Conservation (phyloP, 495 filamentous ascomycete species). For the Penicillium paradoxum region DNA sequence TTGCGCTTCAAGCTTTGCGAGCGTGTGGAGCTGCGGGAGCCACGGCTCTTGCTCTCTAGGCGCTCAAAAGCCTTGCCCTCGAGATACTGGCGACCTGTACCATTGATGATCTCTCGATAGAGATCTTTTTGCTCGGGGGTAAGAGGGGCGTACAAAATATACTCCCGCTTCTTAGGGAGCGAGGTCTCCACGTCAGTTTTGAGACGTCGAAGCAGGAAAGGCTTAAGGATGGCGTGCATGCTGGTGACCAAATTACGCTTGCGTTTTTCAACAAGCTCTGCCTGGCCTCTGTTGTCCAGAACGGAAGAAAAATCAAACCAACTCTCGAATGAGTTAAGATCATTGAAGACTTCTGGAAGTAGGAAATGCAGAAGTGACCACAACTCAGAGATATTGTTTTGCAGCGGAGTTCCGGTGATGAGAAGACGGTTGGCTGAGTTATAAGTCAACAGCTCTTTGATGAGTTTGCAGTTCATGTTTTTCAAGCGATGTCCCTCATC, state of each 20-base stretch:
- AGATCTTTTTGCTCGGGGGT: conserved; percentile 84
- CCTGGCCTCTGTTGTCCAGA: conserved; percentile 67
- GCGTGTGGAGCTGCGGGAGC: conserved; percentile 18
- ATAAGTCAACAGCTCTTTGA: conserved; percentile 80
- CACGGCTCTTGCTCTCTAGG: conserved; percentile 34
- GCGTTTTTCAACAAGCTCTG: conserved; percentile 46
- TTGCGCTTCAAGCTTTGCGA: conserved; percentile 53
- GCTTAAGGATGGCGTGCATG: conserved; percentile 88
- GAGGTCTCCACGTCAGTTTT: conserved; percentile 89
- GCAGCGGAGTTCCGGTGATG: conserved; percentile 90
- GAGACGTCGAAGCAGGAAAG: conserved; percentile 79
- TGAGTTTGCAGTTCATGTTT: conserved; percentile 90
- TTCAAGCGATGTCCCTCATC: conserved; percentile 98
- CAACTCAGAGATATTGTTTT: conserved; percentile 91
- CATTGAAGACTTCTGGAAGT: conserved; percentile 84
- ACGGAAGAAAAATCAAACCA: conserved; percentile 97
- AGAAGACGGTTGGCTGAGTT: conserved; percentile 84
- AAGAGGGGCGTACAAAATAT: conserved; percentile 87
- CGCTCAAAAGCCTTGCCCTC: conserved; percentile 80
- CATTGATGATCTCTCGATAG: conserved; percentile 78
- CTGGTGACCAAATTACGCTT: conserved; percentile 81
- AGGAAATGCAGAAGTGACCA: conserved; percentile 96
- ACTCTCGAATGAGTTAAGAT: conserved; percentile 81
- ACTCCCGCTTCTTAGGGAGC: conserved; percentile 94
- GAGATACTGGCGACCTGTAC: conserved; percentile 71